phyloP scores from a whole-genome alignment of 2,329 filamentous ascomycete species.

The Laburnicola sp. region DNA sequence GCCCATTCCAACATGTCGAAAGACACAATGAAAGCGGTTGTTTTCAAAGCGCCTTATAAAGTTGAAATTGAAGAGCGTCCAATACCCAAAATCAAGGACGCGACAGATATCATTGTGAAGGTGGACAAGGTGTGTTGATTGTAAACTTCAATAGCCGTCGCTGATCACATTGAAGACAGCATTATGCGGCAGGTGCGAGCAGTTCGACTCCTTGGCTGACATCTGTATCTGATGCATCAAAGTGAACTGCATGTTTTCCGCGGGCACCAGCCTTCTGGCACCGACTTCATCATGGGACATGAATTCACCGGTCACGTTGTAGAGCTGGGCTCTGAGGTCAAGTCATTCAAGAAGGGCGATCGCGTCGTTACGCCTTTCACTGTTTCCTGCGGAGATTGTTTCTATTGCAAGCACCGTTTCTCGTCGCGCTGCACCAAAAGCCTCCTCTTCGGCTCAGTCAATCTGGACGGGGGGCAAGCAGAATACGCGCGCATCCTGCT shows the following conservation, averaged over 20 bases:
- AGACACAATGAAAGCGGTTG: conserved; percentile 77
- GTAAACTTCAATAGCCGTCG: too few species aligned
- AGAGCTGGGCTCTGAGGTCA: conserved; percentile 68
- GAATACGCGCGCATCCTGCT: conserved; percentile 74
- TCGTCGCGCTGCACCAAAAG: conserved; percentile 75
- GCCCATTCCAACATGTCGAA: conserved; percentile 22
- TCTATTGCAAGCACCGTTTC: conserved; percentile 78
- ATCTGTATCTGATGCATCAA: not conserved
- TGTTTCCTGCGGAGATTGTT: conserved; percentile 64
- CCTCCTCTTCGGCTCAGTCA: conserved; percentile 69
- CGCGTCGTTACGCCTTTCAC: conserved; percentile 84
- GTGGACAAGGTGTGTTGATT: conserved; percentile 60
- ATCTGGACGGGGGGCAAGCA: conserved; percentile 77
- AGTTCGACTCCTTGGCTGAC: not conserved
- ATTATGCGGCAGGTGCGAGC: conserved; percentile 78
- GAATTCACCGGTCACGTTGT: conserved; percentile 81
- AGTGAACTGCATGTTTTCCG: conserved; percentile 87
- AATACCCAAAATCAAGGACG: conserved; percentile 71
- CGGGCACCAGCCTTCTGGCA: conserved; percentile 71
- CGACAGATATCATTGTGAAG: conserved; percentile 78
- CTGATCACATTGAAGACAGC: conserved; percentile 57
- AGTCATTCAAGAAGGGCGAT: conserved; percentile 71
- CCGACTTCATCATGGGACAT: conserved; percentile 74
- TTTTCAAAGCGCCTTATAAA: conserved; percentile 78
- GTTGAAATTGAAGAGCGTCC: conserved; percentile 79